Conservation (phyloP, 805 yeast genomes). For the Millerozyma miso region DNA sequence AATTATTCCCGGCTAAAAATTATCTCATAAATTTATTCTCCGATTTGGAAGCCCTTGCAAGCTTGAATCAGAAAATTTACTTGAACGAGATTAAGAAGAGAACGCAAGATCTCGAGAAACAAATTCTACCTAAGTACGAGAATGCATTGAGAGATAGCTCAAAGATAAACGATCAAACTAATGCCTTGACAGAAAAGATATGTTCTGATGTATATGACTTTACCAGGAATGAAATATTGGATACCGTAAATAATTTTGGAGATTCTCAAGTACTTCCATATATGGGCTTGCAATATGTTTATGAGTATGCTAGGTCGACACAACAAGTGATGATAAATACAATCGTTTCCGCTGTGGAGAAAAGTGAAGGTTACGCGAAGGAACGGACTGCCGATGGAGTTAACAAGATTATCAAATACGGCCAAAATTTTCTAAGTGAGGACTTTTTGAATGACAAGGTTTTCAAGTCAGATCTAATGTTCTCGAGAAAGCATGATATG, state of each 20-base stretch:
- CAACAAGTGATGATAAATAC: slow-evolving; percentile 63
- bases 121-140: slow-evolving; percentile 63
- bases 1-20: slow-evolving; percentile 89
- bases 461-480: slow-evolving; percentile 77
- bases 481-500: slow-evolving; percentile 65
- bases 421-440: slow-evolving; percentile 62
- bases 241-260: slow-evolving; percentile 51
- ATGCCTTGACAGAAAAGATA: slow-evolving; percentile 57
- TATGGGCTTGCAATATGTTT: slow-evolving; percentile 58
- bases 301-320: slow-evolving; percentile 66
- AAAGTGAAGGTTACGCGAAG: slow-evolving; percentile 70
- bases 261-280: slow-evolving; percentile 51
- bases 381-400: slow-evolving; percentile 57
- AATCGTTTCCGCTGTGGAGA: slow-evolving; percentile 58
- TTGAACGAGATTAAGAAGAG: slow-evolving; percentile 45
- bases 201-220: slow-evolving; percentile 55
- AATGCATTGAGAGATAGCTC: slow-evolving; percentile 48
- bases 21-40: slow-evolving; percentile 64
- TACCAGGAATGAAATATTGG: slow-evolving; percentile 50
- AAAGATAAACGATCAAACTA: slow-evolving; percentile 54
- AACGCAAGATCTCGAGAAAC: slow-evolving; percentile 43
- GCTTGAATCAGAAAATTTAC: slow-evolving; percentile 57
- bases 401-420: slow-evolving; percentile 55
- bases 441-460: slow-evolving; percentile 54
- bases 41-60: slow-evolving; percentile 61